phyloP scores from a whole-genome alignment of 1,139 yeast genomes.

The Geotrichum macrosporum region DNA sequence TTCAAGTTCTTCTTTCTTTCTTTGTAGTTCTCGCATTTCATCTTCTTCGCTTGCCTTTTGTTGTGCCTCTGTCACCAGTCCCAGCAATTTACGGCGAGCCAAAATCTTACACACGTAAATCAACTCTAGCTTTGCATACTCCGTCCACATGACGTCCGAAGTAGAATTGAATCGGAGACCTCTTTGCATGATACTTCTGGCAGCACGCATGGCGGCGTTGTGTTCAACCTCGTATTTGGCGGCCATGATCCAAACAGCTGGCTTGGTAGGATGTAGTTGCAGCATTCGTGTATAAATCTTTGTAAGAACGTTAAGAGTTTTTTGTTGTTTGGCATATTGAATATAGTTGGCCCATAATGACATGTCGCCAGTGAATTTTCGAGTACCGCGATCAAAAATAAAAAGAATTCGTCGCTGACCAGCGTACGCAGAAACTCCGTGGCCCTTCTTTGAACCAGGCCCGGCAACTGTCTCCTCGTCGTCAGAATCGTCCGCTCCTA shows the following conservation, averaged over 20 bases:
- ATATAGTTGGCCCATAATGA: slow-evolving; percentile 77
- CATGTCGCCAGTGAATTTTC: slow-evolving; percentile 72
- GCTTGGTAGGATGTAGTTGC: slow-evolving; percentile 85
- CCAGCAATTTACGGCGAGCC: slow-evolving; percentile 78
- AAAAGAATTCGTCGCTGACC: slow-evolving; percentile 77
- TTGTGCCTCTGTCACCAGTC: slow-evolving; percentile 67
- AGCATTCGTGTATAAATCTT: slow-evolving; percentile 73
- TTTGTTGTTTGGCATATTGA: slow-evolving; percentile 64
- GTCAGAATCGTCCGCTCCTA: slow-evolving; percentile 38
- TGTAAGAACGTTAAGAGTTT: slow-evolving; percentile 76
- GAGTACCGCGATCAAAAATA: slow-evolving; percentile 78
- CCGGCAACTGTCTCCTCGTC: slow-evolving; percentile 15
- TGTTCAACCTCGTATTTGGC: slow-evolving; percentile 90
- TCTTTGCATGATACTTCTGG: slow-evolving; percentile 79
- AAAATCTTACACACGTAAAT: slow-evolving; percentile 77
- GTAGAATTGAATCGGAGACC: slow-evolving; percentile 82
- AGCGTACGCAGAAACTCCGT: slow-evolving; percentile 72
- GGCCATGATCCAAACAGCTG: slow-evolving; percentile 90
- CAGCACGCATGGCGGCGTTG: slow-evolving; percentile 84
- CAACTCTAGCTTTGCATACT: slow-evolving; percentile 83
- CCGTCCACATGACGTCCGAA: slow-evolving; percentile 64
- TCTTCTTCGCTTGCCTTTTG: slow-evolving; percentile 53
- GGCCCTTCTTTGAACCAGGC: slow-evolving; percentile 15
- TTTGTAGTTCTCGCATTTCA: slow-evolving; percentile 34
- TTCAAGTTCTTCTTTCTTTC: slow-evolving; percentile 28